phyloP scores from a whole-genome alignment of 768 basidiomycete species.

The Trametes coccinea region DNA sequence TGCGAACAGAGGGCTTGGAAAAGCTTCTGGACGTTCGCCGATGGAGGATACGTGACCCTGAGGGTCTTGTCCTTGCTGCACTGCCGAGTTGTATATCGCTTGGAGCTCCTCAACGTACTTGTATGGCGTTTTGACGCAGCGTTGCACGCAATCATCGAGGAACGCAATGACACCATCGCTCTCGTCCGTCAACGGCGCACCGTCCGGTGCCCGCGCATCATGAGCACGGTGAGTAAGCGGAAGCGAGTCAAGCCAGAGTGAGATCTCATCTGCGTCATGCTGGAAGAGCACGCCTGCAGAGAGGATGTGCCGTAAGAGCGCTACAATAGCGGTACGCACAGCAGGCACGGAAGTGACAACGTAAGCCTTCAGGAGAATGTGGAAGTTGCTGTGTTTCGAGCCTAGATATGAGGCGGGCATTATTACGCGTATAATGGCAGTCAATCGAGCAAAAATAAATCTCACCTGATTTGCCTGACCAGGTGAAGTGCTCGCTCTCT shows the following conservation, averaged over 20 bases:
- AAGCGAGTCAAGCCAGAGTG: constrained; percentile 71
- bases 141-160: constrained; percentile 83
- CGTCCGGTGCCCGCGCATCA: constrained; percentile 50
- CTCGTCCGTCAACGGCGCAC: constrained; percentile 54
- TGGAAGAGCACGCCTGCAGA: constrained; percentile 78
- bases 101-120: constrained; percentile 78
- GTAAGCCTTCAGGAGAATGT: constrained; percentile 70
- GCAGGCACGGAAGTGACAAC: constrained; percentile 49
- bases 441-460: no score
- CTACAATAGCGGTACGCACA: constrained; percentile 50
- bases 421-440: no score
- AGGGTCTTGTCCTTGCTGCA: neutral
- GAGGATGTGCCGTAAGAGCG: constrained; percentile 66
- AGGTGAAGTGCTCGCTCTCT: constrained; percentile 77
- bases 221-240: constrained; percentile 45
- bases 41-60: neutral
- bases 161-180: constrained; percentile 59
- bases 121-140: constrained; percentile 82
- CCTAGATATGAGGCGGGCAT: constrained; percentile 6
- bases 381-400: constrained; percentile 63
- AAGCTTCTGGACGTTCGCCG: constrained; percentile 32
- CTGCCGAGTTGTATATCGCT: constrained; percentile 29
- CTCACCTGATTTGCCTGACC: constrained; percentile 71
- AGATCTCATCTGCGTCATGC: constrained; percentile 68
- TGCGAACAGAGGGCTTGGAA: constrained; percentile 77